Conservation (phyloP, 257 asterid species). For the Sherardia arvensis region DNA sequence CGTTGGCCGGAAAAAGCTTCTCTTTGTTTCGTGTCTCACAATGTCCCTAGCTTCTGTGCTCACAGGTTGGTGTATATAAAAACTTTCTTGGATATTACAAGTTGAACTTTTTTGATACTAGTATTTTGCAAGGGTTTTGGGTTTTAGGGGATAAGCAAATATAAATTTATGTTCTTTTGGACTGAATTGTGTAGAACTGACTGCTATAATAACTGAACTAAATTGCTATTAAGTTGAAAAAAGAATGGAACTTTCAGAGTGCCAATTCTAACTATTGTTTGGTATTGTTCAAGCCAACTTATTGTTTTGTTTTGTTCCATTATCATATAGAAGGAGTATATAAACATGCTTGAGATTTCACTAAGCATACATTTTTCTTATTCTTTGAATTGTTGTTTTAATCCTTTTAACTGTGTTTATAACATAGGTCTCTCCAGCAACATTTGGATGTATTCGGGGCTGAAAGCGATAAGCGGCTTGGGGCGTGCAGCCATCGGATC, state of each 20-base stretch:
- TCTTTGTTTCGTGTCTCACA: conserved; percentile 26
- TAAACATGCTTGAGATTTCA: background rate
- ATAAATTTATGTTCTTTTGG: background rate
- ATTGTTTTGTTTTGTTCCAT: too few species aligned
- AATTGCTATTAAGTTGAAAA: background rate
- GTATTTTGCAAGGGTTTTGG: background rate
- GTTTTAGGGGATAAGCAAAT: background rate
- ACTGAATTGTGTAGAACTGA: background rate
- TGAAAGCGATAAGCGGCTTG: conserved; percentile 32
- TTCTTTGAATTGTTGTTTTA: too few species aligned
- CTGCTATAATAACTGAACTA: background rate
- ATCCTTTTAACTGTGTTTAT: background rate
- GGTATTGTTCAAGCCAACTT: background rate
- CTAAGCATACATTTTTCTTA: too few species aligned
- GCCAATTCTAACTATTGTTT: too few species aligned
- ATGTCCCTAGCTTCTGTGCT: conserved; percentile 30
- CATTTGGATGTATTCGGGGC: conserved; percentile 34
- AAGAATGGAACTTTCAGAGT: too few species aligned
- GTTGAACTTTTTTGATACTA: too few species aligned
- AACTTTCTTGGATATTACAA: background rate
- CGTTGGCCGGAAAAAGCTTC: conserved; percentile 36
- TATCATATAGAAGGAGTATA: too few species aligned
- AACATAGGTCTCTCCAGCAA: conserved; percentile 16
- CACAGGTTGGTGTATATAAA: conserved; percentile 13
- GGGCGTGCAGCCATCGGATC: conserved; percentile 35